These are phyloP conservation scores for Hippophae rhamnoides DNA, from an alignment of 306 rosid species.

Conservation along the genomic window DNA sequence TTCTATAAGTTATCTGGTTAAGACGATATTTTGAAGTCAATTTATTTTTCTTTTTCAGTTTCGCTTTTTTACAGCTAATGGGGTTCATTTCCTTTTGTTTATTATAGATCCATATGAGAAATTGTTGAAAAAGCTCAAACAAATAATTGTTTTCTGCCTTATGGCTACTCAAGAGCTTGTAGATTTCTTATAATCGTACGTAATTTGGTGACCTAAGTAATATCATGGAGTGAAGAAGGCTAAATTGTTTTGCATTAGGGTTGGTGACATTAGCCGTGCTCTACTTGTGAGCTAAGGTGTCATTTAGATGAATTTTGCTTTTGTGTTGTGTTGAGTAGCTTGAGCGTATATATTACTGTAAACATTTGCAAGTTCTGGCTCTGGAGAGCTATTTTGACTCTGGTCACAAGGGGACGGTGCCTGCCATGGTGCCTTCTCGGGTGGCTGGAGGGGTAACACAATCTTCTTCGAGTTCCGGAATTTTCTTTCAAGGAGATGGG, in stretches of 20 bases:
- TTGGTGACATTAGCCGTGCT: constrained; percentile 12
- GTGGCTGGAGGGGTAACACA: constrained; percentile 89
- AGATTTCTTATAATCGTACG: constrained; percentile 12
- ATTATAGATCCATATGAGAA: constrained; percentile 28
- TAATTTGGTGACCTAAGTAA: constrained; percentile 9
- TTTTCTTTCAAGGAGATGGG: constrained; percentile 96
- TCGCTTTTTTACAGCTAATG: constrained; percentile 17
- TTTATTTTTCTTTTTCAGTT: constrained; percentile 10
- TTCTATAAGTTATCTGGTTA: constrained; percentile 2
- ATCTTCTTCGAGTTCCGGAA: constrained; percentile 88
- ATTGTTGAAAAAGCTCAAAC: constrained; percentile 24
- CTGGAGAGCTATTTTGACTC: constrained; percentile 69
- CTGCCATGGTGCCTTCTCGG: constrained; percentile 85
- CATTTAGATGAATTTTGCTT: constrained; percentile 20
- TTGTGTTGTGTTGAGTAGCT: constrained; percentile 24
- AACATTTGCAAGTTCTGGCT: constrained; percentile 47
- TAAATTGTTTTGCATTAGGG: constrained; percentile 8
- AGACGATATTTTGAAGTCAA: constrained; percentile 3
- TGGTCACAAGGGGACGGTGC: constrained; percentile 61
- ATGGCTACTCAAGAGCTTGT: constrained; percentile 19
- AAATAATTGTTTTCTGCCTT: constrained; percentile 20
- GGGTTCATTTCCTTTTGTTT: constrained; percentile 20
- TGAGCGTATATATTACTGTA: constrained; percentile 20
- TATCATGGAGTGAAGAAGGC: constrained; percentile 1
- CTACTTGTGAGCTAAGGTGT: constrained; percentile 9